Base-by-base conservation (phyloP, 805 yeast species). In the Yamadazyma sp. region DNA sequence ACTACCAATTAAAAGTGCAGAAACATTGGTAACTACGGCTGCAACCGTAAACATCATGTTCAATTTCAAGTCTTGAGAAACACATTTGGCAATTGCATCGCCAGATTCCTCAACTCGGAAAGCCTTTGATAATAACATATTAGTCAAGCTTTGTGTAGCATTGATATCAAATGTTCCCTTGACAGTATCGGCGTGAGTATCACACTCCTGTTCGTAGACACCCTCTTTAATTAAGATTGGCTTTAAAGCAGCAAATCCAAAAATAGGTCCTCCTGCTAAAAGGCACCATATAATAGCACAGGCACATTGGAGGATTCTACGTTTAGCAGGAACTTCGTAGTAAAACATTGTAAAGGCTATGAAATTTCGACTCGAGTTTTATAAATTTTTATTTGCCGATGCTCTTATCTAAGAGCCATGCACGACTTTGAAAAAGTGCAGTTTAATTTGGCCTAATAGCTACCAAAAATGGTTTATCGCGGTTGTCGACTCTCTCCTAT, bases 11-110 rank as follows among this genome's bases (percentile, higher is more conserved):
- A 63, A 47, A 35, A 76, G 60, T 2, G 80, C 80, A 13, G 78
- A 67, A 14, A 73, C 72, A 50, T 76, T 76, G 32, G 82, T 76
- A 28, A 75, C 52, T 24, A 73, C 77, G 8, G 81, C 82, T 38
- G 72, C 82, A 3, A 70, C 74, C 2, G 80, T 75, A 55, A 76
- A 76, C 74, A 76, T 75, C 75, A 75, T 58, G 50, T 76, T 76
- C 48, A 76, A 60, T 48, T 71, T 73, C 54, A 76, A 60, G 51
- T 76, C 82, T 53, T 76, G 82, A 15, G 59, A 57, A 7, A 75
- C 61, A 52, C 82, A 76, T 49, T 64, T 61, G 13, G 77, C 72
- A 10, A 53, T 54, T 4, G 52, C 46, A 7, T 53, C 57, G n/a
- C 53, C 52, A 6, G 45, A 40, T 28, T 39, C 44, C 13, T 17